phyloP scores from a whole-genome alignment of 768 basidiomycete genomes.

The Suillus sp. region DNA sequence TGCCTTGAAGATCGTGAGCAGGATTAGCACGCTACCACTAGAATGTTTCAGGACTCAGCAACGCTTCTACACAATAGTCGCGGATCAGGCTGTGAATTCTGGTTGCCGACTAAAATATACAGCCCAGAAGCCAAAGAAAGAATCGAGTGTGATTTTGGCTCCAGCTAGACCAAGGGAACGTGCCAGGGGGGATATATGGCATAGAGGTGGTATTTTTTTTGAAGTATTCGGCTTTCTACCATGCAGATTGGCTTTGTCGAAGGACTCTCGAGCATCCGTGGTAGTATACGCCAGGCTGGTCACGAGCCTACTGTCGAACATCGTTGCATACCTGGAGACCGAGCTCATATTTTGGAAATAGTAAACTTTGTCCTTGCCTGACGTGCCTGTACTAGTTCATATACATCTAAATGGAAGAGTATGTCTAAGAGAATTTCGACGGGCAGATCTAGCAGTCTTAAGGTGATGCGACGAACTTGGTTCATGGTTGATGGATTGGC shows the following conservation, averaged over 20 bases:
- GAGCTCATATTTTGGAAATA: neutral
- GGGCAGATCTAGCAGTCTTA: neutral
- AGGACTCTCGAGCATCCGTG: too few relatives aligned
- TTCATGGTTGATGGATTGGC: neutral
- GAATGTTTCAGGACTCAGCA: neutral
- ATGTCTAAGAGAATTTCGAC: neutral
- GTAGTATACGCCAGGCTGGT: too few relatives aligned
- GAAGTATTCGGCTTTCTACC: neutral
- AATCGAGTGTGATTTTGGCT: too few relatives aligned
- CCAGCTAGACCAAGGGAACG: too few relatives aligned
- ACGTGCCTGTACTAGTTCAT: neutral
- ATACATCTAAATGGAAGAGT: neutral
- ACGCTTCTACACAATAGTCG: too few relatives aligned
- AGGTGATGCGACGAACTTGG: neutral
- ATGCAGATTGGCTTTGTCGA: neutral
- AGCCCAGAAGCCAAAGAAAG: too few relatives aligned
- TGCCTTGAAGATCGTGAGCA: slow-evolving; percentile 1
- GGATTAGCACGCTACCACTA: neutral
- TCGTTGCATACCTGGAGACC: neutral
- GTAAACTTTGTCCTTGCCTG: neutral
- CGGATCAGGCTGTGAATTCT: too few relatives aligned
- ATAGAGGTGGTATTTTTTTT: neutral
- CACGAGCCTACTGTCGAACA: too few relatives aligned
- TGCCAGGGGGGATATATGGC: neutral
- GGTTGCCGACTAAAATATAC: too few relatives aligned